Conservation (phyloP, 1,284 basidiomycete genomes). For the Malassezia slooffiae region DNA sequence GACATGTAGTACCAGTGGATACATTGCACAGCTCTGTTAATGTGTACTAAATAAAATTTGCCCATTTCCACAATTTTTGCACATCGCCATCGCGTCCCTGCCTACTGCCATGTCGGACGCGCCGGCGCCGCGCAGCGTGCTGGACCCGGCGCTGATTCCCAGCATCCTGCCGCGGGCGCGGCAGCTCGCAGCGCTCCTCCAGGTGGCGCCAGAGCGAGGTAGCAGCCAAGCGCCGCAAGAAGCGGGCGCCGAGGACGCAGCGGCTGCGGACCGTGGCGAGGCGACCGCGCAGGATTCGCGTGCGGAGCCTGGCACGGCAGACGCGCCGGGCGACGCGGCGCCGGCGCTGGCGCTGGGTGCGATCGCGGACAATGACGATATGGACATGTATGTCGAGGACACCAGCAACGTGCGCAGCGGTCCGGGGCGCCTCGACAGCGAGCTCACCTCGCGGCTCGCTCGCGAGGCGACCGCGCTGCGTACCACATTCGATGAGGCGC, state of each 20-base stretch:
- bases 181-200: constrained; percentile 2
- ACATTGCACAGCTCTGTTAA: too few species aligned
- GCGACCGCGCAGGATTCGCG: too few species aligned
- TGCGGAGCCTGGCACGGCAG: neutral
- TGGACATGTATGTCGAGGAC: neutral
- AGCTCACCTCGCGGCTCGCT: constrained; percentile 3
- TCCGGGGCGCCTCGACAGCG: neutral
- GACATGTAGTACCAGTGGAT: too few species aligned
- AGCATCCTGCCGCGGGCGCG: constrained; percentile 8
- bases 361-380: constrained; percentile 12
- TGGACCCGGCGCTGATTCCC: constrained; percentile 6
- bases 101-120: too few species aligned
- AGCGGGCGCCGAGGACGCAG: too few species aligned
- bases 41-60: too few species aligned
- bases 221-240: too few species aligned
- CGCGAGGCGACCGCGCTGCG: constrained; percentile 6
- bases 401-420: too few species aligned
- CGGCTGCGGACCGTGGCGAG: too few species aligned
- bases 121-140: constrained; percentile 1
- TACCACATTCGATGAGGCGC: neutral
- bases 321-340: neutral
- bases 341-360: constrained; percentile 13
- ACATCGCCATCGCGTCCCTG: too few species aligned
- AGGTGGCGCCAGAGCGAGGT: too few species aligned
- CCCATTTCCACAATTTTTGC: too few species aligned